Evolutionary conservation across 2,329 filamentous ascomycete species (phyloP).

Genomic region (Metarhizium brunneum): DNA sequence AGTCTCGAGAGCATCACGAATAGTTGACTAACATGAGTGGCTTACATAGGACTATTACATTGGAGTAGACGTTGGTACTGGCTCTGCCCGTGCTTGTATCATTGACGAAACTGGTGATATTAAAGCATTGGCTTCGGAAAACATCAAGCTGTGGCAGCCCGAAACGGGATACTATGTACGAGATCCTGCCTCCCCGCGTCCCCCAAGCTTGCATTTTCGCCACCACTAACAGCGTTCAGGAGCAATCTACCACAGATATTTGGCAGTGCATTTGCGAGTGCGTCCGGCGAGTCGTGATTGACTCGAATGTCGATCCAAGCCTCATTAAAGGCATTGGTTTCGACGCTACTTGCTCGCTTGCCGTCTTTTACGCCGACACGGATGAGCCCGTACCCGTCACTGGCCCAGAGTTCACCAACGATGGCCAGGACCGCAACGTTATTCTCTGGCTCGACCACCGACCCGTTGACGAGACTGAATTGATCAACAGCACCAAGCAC

Average conservation of each 20-base stretch:
- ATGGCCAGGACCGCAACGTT: conserved; percentile 82
- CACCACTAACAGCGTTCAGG: conserved; percentile 32
- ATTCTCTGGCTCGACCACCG: conserved; percentile 97
- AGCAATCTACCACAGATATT: conserved; percentile 97
- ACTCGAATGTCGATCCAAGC: conserved; percentile 67
- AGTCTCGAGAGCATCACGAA: background rate
- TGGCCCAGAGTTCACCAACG: conserved; percentile 67
- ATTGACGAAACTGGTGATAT: conserved; percentile 91
- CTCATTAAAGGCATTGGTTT: conserved; percentile 88
- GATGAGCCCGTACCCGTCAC: conserved; percentile 89
- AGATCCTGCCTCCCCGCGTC: background rate
- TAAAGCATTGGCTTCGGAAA: conserved; percentile 60
- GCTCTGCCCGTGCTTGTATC: conserved; percentile 89
- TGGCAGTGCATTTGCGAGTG: conserved; percentile 91
- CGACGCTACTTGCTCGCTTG: conserved; percentile 95
- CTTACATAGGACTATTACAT: conserved; percentile 50
- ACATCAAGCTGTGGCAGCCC: conserved; percentile 75
- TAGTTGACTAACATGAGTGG: conserved; percentile 8
- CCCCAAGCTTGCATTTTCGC: conserved; percentile 5
- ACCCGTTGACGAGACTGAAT: conserved; percentile 79
- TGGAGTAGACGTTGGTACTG: conserved; percentile 93
- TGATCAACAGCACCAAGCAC: conserved; percentile 88
- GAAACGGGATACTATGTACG: conserved; percentile 65
- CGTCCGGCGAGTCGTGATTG: conserved; percentile 70
- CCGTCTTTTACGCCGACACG: conserved; percentile 81